Evolutionary conservation across 2,329 filamentous ascomycete species (phyloP).

Genomic region (Fusarium subtropicale): DNA sequence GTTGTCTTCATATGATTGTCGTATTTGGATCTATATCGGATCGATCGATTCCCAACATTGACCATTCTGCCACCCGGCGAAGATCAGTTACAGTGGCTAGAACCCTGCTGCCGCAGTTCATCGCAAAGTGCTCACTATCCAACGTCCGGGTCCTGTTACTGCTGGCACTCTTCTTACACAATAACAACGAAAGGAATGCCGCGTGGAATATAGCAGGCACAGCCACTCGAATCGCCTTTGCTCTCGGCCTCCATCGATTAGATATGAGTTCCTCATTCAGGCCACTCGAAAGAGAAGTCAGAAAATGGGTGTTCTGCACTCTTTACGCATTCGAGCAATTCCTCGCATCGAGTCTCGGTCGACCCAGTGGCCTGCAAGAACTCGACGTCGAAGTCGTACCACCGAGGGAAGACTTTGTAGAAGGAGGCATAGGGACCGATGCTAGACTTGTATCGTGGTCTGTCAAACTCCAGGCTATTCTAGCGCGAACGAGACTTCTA

Average conservation of each 20-base stretch:
- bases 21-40: constrained; percentile 52
- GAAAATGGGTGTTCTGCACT: constrained; percentile 54
- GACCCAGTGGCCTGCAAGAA: constrained; percentile 52
- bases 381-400: constrained; percentile 51
- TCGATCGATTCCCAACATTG: constrained; percentile 39
- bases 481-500: constrained; percentile 44
- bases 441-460: constrained; percentile 49
- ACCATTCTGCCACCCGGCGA: constrained; percentile 46
- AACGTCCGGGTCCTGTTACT: constrained; percentile 32
- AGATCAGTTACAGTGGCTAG: constrained; percentile 26
- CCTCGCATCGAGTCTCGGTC: constrained; percentile 52
- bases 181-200: constrained; percentile 55
- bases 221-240: constrained; percentile 50
- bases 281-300: constrained; percentile 50
- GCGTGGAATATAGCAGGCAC: constrained; percentile 53
- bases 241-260: constrained; percentile 49
- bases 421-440: constrained; percentile 45
- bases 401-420: constrained; percentile 47
- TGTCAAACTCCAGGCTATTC: constrained; percentile 49
- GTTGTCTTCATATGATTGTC: constrained; percentile 53
- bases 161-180: constrained; percentile 52
- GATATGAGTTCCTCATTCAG: constrained; percentile 50
- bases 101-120: constrained; percentile 27
- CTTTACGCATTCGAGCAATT: constrained; percentile 54
- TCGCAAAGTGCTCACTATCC: constrained; percentile 32